Evolutionary conservation across 306 rosid genomes (phyloP).

Genomic region (Ziziphus jujuba): DNA sequence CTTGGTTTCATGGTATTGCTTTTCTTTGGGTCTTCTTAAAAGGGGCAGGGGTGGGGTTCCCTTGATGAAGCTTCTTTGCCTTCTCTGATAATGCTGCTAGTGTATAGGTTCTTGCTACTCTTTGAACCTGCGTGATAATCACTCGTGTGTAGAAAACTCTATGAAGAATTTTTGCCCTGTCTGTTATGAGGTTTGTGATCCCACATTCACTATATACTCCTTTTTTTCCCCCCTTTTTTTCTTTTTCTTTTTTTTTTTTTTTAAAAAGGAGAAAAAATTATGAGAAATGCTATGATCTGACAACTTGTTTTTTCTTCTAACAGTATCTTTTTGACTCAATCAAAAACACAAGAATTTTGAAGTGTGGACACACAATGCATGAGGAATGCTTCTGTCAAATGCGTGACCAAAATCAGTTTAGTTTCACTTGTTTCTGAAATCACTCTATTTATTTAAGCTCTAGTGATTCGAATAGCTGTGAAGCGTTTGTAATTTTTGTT

Average conservation of each 20-base stretch:
- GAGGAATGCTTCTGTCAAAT: slow-evolving; percentile 50
- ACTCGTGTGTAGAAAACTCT: slow-evolving; percentile 69
- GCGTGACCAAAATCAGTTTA: slow-evolving; percentile 52
- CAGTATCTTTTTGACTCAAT: slow-evolving; percentile 78
- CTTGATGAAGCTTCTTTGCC: not conserved
- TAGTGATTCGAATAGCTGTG: not conserved
- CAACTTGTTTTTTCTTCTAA: slow-evolving; percentile 22
- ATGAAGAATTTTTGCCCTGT: slow-evolving; percentile 74
- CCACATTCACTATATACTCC: slow-evolving; percentile 9
- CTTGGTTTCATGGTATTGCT: not conserved
- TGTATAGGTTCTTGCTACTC: slow-evolving; percentile 62
- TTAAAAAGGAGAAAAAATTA: not conserved
- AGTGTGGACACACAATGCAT: slow-evolving; percentile 85
- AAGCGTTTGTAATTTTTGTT: slow-evolving; percentile 15
- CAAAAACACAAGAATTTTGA: slow-evolving; percentile 45
- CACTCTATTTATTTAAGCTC: not conserved
- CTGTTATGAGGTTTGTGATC: slow-evolving; percentile 69
- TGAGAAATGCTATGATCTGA: slow-evolving; percentile 27
- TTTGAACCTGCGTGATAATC: slow-evolving; percentile 45
- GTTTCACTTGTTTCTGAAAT: slow-evolving; percentile 3
- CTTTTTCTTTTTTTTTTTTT: too few relatives aligned
- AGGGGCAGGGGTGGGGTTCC: not conserved
- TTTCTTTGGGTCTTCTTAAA: not conserved
- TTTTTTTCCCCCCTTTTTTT: not conserved
- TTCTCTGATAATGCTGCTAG: slow-evolving; percentile 10